Base-by-base conservation (phyloP, 2,329 filamentous ascomycete species). In the Fusarium papillatum region DNA sequence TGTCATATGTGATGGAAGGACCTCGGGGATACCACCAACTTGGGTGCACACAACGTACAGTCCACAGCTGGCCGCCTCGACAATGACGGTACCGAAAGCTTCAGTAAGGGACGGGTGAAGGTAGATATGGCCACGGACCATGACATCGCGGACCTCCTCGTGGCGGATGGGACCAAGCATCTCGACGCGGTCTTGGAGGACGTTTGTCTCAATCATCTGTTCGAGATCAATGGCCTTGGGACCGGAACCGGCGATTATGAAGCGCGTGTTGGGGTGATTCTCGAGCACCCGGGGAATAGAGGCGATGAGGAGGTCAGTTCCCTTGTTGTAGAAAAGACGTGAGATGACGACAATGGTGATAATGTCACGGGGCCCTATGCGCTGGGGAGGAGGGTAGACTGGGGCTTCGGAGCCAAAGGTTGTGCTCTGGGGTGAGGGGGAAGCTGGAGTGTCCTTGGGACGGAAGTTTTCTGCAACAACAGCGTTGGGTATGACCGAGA, bases 291-390 rank as follows among this genome's bases (percentile, higher is more conserved):
- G 93, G 1, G 97, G 97, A 66, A 99, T 98, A 6, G 95, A 95
- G 14, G 96, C 97, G 29, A 98, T 98, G n/a, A 99, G 90, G 0
- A 99, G 91, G 83, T 99, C 97, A 2, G 95, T 98, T 71, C 97
- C 97, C 83, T 99, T 99, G 85, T 99, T 99, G 85, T 98, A 98
- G 85, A 98, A 99, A 2, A 99, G 91, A 24, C 97, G 95, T 11
- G 96, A 98, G 73, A 99, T 98, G 24, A 99, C 96, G 2, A 99
- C 95, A 70, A 99, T 98, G 10, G 95, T 98, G 80, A 99, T 96
- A 14, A 92, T 94, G 79, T 98, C 96, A 75, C 95, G 90, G 1
- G 95, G 95, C 0, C 94, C 94, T 4, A 98, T 89, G 9, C 91
- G 92, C 66, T 93, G 92, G 5, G 92, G 91, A 0, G 92, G 89